These are phyloP conservation scores for Hevea brasiliensis DNA, from an alignment of 345 rosid species.

Conservation along the genomic window DNA sequence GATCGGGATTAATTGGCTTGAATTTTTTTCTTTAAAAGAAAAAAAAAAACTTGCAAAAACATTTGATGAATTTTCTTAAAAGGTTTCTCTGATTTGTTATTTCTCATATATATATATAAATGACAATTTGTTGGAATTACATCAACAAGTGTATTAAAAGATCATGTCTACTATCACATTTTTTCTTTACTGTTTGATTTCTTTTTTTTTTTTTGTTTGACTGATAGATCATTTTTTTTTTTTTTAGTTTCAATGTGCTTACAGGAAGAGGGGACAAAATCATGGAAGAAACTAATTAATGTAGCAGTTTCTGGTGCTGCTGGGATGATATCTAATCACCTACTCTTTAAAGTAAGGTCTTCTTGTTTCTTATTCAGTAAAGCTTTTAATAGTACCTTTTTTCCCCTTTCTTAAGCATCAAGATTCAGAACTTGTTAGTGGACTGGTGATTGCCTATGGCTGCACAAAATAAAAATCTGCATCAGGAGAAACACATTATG, in stretches of 20 bases:
- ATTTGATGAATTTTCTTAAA: neutral
- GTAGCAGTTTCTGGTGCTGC: conserved; percentile 95
- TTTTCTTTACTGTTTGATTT: no score
- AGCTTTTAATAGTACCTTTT: no score
- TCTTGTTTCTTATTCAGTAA: neutral
- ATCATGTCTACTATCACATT: no score
- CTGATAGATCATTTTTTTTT: neutral
- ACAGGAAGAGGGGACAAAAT: conserved; percentile 89
- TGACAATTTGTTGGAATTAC: neutral
- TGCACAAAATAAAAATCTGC: neutral
- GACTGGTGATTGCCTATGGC: neutral
- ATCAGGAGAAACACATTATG: neutral
- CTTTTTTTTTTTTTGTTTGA: no score
- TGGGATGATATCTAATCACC: conserved; percentile 93
- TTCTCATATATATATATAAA: neutral
- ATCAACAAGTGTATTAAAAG: no score
- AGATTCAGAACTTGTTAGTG: neutral
- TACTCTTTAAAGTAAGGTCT: conserved; percentile 83
- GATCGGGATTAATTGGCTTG: neutral
- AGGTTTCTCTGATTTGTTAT: neutral
- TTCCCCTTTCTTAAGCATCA: neutral
- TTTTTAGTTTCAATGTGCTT: conserved; percentile 1
- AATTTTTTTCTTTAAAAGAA: neutral
- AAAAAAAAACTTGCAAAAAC: neutral
- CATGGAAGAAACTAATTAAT: conserved; percentile 82